phyloP scores from a whole-genome alignment of 2,329 filamentous ascomycete species.

The Talaromyces rugulosus region DNA sequence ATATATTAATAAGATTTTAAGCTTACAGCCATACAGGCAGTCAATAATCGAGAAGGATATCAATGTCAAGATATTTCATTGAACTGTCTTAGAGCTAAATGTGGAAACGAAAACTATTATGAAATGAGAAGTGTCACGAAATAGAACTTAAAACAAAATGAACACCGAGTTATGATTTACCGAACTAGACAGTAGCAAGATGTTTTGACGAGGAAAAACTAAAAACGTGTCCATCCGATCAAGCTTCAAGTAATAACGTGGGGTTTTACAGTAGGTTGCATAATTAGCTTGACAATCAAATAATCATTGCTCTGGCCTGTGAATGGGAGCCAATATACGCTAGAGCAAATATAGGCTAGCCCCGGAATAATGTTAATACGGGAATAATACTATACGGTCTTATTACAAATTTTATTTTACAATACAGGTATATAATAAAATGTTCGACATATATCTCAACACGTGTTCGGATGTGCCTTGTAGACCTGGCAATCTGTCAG shows the following conservation, averaged over 20 bases:
- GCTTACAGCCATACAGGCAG: not conserved
- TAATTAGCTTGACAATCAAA: conserved; percentile 1
- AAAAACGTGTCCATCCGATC: too few relatives aligned
- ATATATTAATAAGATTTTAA: too few relatives aligned
- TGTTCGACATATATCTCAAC: not conserved
- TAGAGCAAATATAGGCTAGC: not conserved
- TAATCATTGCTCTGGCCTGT: not conserved
- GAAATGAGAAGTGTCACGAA: not conserved
- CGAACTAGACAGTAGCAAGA: too few relatives aligned
- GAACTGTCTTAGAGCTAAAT: not conserved
- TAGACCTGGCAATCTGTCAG: not conserved
- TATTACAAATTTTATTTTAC: not conserved
- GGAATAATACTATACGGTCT: not conserved
- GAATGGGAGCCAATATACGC: not conserved
- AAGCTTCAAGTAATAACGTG: not conserved
- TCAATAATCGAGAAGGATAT: not conserved
- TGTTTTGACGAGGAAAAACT: too few relatives aligned
- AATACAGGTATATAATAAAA: not conserved
- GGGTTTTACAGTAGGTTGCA: conserved; percentile 1
- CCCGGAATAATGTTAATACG: conserved; percentile 1
- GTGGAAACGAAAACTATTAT: not conserved
- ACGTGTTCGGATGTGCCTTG: not conserved
- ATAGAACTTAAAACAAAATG: not conserved
- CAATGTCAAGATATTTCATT: not conserved
- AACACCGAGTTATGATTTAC: not conserved